Base-by-base conservation (phyloP, 2,329 filamentous ascomycete genomes). In the Aspergillus chevalieri region DNA sequence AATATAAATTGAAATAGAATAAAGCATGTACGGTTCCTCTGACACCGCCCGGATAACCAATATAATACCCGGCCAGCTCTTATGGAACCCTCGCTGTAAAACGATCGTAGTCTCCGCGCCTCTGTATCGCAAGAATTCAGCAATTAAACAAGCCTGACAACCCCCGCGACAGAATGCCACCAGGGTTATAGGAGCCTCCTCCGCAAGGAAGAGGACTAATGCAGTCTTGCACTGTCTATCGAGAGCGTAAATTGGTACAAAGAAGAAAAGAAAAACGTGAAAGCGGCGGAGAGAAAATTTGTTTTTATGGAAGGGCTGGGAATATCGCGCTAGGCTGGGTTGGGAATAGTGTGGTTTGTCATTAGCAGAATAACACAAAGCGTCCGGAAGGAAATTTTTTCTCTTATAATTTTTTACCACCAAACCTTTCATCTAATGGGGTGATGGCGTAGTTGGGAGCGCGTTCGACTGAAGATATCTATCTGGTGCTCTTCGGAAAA, bases 151-250 rank as follows among this genome's bases (percentile, higher is more conserved):
- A 17, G 6, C 38, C 73, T 74, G 50, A 57, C 77, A 77, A 68
- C 63, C 71, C 72, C 67, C 77, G 26, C 74, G 74, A 78, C 86
- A 90, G 82, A 87, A 91, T 79, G 86, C 74, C 78, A 75, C 71
- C 65, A 73, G 76, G 69, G 70, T 76, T 70, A 75, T 76, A 76
- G 57, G 57, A 65, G 60, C 59, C 61, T 57, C 53, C 21, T 12
- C 17, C 10, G 6, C 12, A 17, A 51, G 73, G 75, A 72, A 10
- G 8, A 63, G 42, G 42, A 70, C 72, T 75, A 79, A 78, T 83
- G 59, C 63, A 84, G 84, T 78, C 78, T 81, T 86, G 87, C 82
- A 91, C 87, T 92, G 87, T 92, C 88, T 91, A 70, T 77, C 80
- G 84, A 85, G 79, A 80, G 86, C 85, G 84, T 86, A 19, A 21